Percentiles rank a stretch among this genome's conserved stretches.
These are phyloP conservation scores for Apiospora saccharicola DNA, from an alignment of 2,329 filamentous ascomycete genomes.

Conservation along the genomic window DNA sequence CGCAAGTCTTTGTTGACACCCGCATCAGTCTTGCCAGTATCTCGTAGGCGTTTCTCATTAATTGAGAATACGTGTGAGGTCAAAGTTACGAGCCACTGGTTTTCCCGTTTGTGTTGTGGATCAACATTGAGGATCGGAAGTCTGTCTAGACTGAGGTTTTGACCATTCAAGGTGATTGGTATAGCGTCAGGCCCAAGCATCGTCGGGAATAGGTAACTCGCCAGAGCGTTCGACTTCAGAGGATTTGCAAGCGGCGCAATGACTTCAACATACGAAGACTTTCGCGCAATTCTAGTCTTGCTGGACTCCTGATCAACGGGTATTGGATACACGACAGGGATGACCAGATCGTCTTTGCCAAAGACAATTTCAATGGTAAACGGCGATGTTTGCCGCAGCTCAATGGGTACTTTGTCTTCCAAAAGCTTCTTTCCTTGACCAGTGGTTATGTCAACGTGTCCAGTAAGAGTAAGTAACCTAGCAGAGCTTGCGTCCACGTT, in stretches of 20 bases:
- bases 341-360: conserved; percentile 40
- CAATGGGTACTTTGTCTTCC: conserved; percentile 46
- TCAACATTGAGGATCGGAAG: conserved; percentile 52
- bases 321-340: conserved; percentile 48
- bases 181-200: conserved; percentile 36
- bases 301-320: conserved; percentile 47
- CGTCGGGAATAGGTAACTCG: conserved; percentile 49
- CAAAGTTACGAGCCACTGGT: conserved; percentile 49
- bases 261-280: conserved; percentile 54
- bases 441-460: conserved; percentile 48
- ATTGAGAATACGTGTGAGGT: conserved; percentile 50
- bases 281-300: conserved; percentile 52
- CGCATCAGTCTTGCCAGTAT: conserved; percentile 32
- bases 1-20: conserved; percentile 43
- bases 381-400: conserved; percentile 47
- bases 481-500: conserved; percentile 40
- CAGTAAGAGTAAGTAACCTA: conserved; percentile 46
- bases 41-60: conserved; percentile 49
- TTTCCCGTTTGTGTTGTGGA: conserved; percentile 39
- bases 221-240: conserved; percentile 31
- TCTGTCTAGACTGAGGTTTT: conserved; percentile 53
- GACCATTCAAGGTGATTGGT: conserved; percentile 48
- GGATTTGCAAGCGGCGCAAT: conserved; percentile 46
- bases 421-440: conserved; percentile 47
- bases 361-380: conserved; percentile 52